These are phyloP conservation scores for Symmetrospora coprosmae DNA, from an alignment of 768 basidiomycete genomes.

Conservation along the genomic window DNA sequence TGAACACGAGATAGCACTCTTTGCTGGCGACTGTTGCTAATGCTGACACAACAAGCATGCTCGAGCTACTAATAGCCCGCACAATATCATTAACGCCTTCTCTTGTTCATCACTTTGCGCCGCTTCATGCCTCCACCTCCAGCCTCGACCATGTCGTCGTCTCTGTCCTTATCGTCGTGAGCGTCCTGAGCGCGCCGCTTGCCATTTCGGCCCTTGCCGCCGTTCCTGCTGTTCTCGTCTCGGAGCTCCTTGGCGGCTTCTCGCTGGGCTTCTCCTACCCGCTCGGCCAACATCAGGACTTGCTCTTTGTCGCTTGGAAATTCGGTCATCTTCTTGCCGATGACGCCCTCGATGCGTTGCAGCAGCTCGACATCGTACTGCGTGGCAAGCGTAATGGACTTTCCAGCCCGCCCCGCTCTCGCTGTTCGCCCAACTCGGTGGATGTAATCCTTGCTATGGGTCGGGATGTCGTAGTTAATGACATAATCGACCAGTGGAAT, in stretches of 20 bases:
- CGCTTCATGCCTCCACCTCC: conserved; percentile 53
- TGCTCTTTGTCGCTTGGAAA: conserved; percentile 65
- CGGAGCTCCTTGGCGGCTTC: conserved; percentile 65
- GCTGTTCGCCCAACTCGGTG: conserved; percentile 96
- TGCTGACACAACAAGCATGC: too few relatives aligned
- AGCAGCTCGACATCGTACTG: conserved; percentile 96
- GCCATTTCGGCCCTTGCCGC: conserved; percentile 44
- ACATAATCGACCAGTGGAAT: conserved; percentile 91
- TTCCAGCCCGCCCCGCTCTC: conserved; percentile 90
- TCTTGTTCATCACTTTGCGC: conserved; percentile 42
- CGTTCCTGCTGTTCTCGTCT: conserved; percentile 51
- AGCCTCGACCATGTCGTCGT: conserved; percentile 82
- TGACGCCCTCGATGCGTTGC: conserved; percentile 83
- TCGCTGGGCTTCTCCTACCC: conserved; percentile 67
- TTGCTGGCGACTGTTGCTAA: too few relatives aligned
- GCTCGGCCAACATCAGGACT: conserved; percentile 67
- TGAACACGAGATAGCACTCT: too few relatives aligned
- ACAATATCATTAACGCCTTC: too few relatives aligned
- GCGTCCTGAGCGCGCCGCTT: conserved; percentile 39
- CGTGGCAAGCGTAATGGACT: conserved; percentile 90
- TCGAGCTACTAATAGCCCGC: too few relatives aligned
- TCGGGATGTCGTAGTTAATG: conserved; percentile 95
- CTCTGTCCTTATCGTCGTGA: conserved; percentile 68
- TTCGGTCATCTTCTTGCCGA: conserved; percentile 78
- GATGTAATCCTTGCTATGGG: conserved; percentile 97